These are phyloP conservation scores for Anacardium occidentale DNA, from an alignment of 345 rosid species.

Conservation along the genomic window DNA sequence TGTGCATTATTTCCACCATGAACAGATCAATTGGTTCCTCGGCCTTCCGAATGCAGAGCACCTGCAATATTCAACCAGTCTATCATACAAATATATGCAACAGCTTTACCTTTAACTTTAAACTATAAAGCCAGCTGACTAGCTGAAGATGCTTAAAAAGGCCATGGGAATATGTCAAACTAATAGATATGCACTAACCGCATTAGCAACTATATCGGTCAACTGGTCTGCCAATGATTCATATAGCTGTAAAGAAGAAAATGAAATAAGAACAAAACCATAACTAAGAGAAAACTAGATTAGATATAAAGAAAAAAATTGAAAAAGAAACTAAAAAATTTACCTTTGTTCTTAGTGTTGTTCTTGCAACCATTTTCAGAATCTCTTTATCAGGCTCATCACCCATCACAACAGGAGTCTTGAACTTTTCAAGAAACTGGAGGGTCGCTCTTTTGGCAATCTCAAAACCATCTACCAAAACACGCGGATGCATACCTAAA, in stretches of 20 bases:
- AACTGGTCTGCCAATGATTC: constrained; percentile 93
- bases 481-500: constrained; percentile 98
- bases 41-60: constrained; percentile 82
- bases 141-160: not conserved
- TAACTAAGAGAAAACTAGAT: not conserved
- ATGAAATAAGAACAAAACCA: not conserved
- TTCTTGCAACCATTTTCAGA: constrained; percentile 95
- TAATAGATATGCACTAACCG: constrained; percentile 46
- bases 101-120: not conserved
- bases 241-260: constrained; percentile 53
- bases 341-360: constrained; percentile 93
- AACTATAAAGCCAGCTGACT: not conserved
- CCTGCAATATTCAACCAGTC: constrained; percentile 43
- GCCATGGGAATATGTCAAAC: not conserved
- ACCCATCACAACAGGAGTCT: constrained; percentile 94
- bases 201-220: constrained; percentile 83
- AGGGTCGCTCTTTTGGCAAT: constrained; percentile 94
- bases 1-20: constrained; percentile 99
- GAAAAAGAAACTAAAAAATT: constrained; percentile 2
- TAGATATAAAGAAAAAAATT: not conserved
- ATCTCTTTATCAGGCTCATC: constrained; percentile 94
- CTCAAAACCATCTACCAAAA: constrained; percentile 96
- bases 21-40: constrained; percentile 89
- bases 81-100: not conserved
- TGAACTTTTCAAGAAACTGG: constrained; percentile 85